A percentile compares a stretch with the other conserved stretches of the same genome.
phyloP scores from a whole-genome alignment of 352 stramenopile species.

The Saprolegnia diclina region DNA sequence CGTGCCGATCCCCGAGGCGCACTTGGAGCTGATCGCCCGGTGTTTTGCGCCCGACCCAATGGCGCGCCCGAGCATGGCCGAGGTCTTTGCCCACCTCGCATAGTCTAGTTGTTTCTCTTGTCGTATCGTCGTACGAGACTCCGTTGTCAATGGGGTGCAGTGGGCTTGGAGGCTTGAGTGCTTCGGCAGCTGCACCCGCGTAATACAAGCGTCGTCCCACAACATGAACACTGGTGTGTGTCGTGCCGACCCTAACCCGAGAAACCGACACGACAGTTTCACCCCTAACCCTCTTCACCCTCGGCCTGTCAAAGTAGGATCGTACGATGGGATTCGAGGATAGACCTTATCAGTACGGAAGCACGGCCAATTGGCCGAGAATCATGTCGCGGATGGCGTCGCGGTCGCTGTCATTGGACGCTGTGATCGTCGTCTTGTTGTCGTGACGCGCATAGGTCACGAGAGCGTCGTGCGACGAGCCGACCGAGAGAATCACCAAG shows the following conservation, averaged over 20 bases:
- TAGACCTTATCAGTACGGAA: slow-evolving; percentile 6
- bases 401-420: slow-evolving; percentile 5
- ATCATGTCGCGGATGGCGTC: slow-evolving; percentile 8
- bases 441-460: slow-evolving; percentile 7
- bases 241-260: too few species aligned
- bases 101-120: background rate
- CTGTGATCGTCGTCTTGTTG: slow-evolving; percentile 24
- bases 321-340: background rate
- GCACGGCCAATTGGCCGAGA: background rate
- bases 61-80: slow-evolving; percentile 50
- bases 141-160: background rate
- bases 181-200: background rate
- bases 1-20: slow-evolving; percentile 34
- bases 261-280: too few species aligned
- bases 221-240: too few species aligned
- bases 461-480: background rate
- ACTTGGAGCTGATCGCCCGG: slow-evolving; percentile 48
- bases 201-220: background rate
- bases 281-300: too few species aligned
- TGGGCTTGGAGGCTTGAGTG: slow-evolving; percentile 17
- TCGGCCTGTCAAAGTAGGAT: too few species aligned
- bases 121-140: background rate
- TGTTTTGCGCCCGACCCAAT: slow-evolving; percentile 61
- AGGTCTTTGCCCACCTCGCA: slow-evolving; percentile 41
- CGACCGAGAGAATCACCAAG: background rate